Base-by-base conservation (phyloP, 495 filamentous ascomycete genomes). In the Podospora fimiseda region DNA sequence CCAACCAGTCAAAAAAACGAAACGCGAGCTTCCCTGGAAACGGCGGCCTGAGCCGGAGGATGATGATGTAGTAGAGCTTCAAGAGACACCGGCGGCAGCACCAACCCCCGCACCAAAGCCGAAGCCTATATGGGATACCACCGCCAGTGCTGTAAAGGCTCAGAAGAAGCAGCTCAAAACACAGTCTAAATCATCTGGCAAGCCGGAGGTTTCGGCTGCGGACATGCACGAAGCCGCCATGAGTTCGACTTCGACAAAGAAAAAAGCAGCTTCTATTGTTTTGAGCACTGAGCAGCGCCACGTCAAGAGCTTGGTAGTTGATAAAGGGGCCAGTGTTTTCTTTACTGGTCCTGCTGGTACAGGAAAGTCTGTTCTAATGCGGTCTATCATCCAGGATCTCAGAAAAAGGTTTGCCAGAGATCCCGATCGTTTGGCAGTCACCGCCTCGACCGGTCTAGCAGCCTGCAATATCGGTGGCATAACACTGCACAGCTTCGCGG, bases 261-360 rank as follows among this genome's bases (percentile, higher is more conserved):
- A 15, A 16, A 81, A 77, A 54, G 48, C 79, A n/a, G 70, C 82
- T 0, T 69, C 74, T 8, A 78, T 95, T 16, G 82, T 82, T 47
- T 74, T 98, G 18, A 96, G 89, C 64, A 78, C 85, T 1, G 93
- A 98, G 65, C 93, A 98, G 66, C 73, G 76, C 41, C 80, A 85
- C 53, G 89, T 98, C n/a, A 74, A 92, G 48, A 78, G 87, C 14
- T 69, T 95, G 13, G 90, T 97, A 19, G 74, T 87, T 2, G 77
- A 90, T 3, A 64, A 85, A 33, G 73, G 75, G 27, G 87, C 90
- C 62, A 96, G 93, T 59, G 91, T 96, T 3, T 98, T 98, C 75
- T 98, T 97, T 69, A 98, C 93, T 2, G 93, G 93, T 51, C 95
- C 93, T 39, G 93, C 93, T 51, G 93, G 93, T 65, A 98, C 93